phyloP scores from a whole-genome alignment of 169 alveolate species.

The Plasmodium vivax region DNA sequence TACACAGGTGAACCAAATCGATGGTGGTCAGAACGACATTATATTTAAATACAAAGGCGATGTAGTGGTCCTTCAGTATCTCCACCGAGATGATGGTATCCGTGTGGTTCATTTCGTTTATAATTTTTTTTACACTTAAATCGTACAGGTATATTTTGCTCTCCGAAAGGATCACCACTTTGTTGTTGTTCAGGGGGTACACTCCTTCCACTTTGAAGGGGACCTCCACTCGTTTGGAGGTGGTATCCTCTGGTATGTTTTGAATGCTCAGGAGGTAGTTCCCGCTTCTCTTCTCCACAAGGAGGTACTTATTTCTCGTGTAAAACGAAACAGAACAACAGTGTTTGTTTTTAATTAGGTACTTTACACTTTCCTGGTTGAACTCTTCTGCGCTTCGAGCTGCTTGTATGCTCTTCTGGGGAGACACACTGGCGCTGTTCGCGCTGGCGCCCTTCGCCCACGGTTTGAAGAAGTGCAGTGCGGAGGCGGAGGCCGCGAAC shows the following conservation, averaged over 20 bases:
- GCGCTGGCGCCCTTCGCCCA: conserved; percentile 5
- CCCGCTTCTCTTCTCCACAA: conserved; percentile 50
- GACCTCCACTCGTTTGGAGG: conserved; percentile 39
- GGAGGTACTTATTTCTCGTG: conserved; percentile 60
- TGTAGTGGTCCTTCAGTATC: conserved; percentile 60
- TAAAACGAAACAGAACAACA: conserved; percentile 36
- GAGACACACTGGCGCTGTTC: background rate
- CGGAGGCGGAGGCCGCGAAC: background rate
- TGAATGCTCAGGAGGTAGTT: conserved; percentile 48
- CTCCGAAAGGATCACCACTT: conserved; percentile 22
- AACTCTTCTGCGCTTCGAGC: background rate
- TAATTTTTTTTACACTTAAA: conserved; percentile 25
- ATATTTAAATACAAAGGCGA: conserved; percentile 79
- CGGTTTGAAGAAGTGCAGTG: conserved; percentile 15
- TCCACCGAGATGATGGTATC: conserved; percentile 76
- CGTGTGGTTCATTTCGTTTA: conserved; percentile 73
- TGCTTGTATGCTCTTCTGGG: background rate
- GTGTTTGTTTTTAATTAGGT: conserved; percentile 26
- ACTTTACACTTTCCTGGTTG: conserved; percentile 22
- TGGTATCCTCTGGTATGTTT: conserved; percentile 59
- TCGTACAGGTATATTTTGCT: conserved; percentile 61
- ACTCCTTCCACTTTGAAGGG: conserved; percentile 31
- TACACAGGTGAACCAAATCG: conserved; percentile 72
- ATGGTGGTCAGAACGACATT: conserved; percentile 79
- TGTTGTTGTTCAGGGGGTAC: conserved; percentile 51